phyloP scores from a whole-genome alignment of 257 asterid species.

The Mentha longifolia region DNA sequence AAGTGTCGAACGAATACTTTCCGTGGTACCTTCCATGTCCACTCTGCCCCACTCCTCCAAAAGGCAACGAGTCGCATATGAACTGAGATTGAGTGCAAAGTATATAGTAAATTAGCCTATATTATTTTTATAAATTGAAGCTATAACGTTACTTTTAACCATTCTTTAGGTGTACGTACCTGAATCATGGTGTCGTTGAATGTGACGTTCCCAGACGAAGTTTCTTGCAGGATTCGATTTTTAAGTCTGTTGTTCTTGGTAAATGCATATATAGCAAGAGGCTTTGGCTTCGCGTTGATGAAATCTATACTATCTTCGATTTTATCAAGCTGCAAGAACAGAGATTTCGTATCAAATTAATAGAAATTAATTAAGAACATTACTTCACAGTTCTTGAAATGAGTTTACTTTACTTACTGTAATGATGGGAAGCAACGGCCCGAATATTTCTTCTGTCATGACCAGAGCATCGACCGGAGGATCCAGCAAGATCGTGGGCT shows the following conservation, averaged over 20 bases:
- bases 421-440: conserved; percentile 91
- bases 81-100: conserved; percentile 48
- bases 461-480: conserved; percentile 84
- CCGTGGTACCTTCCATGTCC: conserved; percentile 92
- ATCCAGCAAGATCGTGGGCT: conserved; percentile 87
- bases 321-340: conserved; percentile 57
- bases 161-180: conserved; percentile 36
- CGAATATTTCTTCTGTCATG: conserved; percentile 92
- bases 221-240: conserved; percentile 64
- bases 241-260: conserved; percentile 63
- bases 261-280: conserved; percentile 83
- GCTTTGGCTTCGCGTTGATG: conserved; percentile 70
- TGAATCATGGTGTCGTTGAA: conserved; percentile 84
- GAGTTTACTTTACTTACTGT: conserved; percentile 66
- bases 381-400: not conserved
- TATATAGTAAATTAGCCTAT: too few relatives aligned
- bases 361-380: not conserved
- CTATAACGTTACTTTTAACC: not conserved
- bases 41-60: conserved; percentile 91
- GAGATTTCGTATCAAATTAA: conserved; percentile 1
- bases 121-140: too few relatives aligned
- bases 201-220: conserved; percentile 83
- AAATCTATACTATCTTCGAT: conserved; percentile 85
- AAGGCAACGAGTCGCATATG: conserved; percentile 71
- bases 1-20: conserved; percentile 81